A percentile compares a stretch with the other conserved stretches of the same genome.
Conservation (phyloP, 2,329 filamentous ascomycete genomes). For the Alternaria alternata region DNA sequence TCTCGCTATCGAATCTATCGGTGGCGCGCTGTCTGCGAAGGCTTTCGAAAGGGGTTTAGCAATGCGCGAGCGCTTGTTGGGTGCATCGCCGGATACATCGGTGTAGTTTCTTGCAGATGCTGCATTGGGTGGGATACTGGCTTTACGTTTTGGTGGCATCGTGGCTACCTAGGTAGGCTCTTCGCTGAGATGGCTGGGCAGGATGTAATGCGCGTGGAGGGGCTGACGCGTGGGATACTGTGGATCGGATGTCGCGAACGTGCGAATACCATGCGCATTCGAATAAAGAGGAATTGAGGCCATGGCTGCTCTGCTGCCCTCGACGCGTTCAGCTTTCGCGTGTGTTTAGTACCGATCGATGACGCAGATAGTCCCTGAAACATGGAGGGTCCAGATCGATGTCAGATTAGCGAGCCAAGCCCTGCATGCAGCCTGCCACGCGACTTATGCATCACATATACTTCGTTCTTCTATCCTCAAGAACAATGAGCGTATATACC, state of each 20-base stretch:
- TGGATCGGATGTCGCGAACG: neutral
- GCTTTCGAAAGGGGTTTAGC: conserved; percentile 41
- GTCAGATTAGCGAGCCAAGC: conserved; percentile 32
- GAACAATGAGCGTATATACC: too few species aligned
- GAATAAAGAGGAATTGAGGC: neutral
- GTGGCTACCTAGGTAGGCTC: neutral
- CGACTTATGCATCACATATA: neutral
- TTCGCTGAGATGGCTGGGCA: neutral
- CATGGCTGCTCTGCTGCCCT: neutral
- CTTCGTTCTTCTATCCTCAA: neutral
- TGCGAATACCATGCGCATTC: neutral
- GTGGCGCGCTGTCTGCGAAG: conserved; percentile 24
- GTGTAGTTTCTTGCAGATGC: conserved; percentile 44
- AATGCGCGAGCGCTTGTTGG: conserved; percentile 50
- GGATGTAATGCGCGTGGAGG: neutral
- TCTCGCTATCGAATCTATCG: conserved; percentile 16
- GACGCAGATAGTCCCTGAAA: conserved; percentile 39
- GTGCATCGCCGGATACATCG: conserved; percentile 41
- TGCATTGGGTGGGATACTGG: conserved; percentile 43
- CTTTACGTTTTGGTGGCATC: conserved; percentile 33
- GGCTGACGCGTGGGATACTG: neutral
- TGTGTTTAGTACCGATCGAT: conserved; percentile 34
- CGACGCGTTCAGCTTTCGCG: conserved; percentile 27
- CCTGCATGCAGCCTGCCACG: conserved; percentile 2
- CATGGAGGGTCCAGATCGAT: conserved; percentile 30